phyloP scores from a whole-genome alignment of 208 protist species.

The Trypanosoma congolense region DNA sequence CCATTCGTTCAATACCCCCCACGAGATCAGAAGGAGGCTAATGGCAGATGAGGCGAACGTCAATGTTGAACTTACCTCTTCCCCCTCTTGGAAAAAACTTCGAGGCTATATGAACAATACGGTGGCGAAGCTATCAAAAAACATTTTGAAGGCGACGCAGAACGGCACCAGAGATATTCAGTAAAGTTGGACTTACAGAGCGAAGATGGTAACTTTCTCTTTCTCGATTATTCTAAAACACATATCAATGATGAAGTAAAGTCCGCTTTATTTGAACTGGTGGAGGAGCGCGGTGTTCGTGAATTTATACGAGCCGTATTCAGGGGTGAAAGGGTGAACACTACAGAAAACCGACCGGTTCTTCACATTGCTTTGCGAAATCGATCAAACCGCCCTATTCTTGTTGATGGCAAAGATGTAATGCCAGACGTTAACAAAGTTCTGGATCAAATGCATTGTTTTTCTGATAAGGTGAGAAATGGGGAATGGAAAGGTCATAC shows the following conservation, averaged over 20 bases:
- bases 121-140: constrained; percentile 57
- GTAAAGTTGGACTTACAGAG: constrained; percentile 53
- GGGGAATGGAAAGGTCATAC: constrained; percentile 93
- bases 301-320: constrained; percentile 87
- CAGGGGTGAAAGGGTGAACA: constrained; percentile 94
- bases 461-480: constrained; percentile 80
- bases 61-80: constrained; percentile 42
- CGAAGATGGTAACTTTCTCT: constrained; percentile 74
- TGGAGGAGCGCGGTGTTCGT: constrained; percentile 73
- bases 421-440: constrained; percentile 93
- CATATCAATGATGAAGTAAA: constrained; percentile 92
- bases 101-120: constrained; percentile 60
- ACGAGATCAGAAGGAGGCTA: constrained; percentile 53
- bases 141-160: constrained; percentile 51
- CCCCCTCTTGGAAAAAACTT: constrained; percentile 50
- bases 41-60: constrained; percentile 24
- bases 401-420: constrained; percentile 93
- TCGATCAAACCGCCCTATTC: constrained; percentile 70
- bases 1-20: constrained; percentile 50
- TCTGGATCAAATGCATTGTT: constrained; percentile 89
- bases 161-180: constrained; percentile 69
- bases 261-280: constrained; percentile 76
- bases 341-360: constrained; percentile 92
- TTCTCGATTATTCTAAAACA: constrained; percentile 96
- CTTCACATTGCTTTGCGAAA: constrained; percentile 96